These are phyloP conservation scores for Puya raimondii DNA, from an alignment of 176 grass and related monocot species.

Conservation along the genomic window DNA sequence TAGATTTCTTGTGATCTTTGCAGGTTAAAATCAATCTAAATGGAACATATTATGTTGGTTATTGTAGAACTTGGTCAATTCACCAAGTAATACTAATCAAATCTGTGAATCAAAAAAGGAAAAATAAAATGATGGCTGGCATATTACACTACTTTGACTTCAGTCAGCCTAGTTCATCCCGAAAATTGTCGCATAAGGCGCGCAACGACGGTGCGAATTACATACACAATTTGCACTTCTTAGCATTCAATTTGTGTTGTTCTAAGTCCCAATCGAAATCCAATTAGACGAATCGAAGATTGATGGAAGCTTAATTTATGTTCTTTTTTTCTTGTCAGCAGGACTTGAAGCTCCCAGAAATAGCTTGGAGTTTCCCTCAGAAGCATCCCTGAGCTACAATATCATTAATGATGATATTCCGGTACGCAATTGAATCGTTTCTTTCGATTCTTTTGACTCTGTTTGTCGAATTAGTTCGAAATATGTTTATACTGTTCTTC, in stretches of 20 bases:
- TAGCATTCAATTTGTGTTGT: not conserved
- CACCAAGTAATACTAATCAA: conserved; percentile 21
- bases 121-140: not conserved
- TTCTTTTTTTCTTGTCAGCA: conserved; percentile 7
- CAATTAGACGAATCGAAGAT: too few species aligned
- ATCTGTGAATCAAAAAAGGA: not conserved
- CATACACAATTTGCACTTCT: not conserved
- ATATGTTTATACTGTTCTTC: not conserved
- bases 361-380: conserved; percentile 66
- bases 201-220: conserved; percentile 42
- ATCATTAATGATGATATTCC: conserved; percentile 55
- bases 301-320: too few species aligned
- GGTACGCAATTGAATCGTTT: conserved; percentile 32
- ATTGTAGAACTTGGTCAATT: conserved; percentile 17
- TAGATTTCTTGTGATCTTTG: conserved; percentile 7
- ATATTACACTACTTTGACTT: conserved; percentile 94
- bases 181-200: conserved; percentile 53
- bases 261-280: not conserved
- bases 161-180: conserved; percentile 46
- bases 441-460: not conserved
- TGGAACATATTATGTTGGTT: not conserved
- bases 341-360: conserved; percentile 90
- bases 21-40: conserved; percentile 20
- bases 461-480: not conserved
- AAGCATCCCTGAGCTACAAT: conserved; percentile 43